A percentile compares a stretch with the other conserved stretches of the same genome.
These are phyloP conservation scores for Sporodiniella umbellata DNA, from an alignment of 371 early-diverging fungal genomes.

Conservation along the genomic window DNA sequence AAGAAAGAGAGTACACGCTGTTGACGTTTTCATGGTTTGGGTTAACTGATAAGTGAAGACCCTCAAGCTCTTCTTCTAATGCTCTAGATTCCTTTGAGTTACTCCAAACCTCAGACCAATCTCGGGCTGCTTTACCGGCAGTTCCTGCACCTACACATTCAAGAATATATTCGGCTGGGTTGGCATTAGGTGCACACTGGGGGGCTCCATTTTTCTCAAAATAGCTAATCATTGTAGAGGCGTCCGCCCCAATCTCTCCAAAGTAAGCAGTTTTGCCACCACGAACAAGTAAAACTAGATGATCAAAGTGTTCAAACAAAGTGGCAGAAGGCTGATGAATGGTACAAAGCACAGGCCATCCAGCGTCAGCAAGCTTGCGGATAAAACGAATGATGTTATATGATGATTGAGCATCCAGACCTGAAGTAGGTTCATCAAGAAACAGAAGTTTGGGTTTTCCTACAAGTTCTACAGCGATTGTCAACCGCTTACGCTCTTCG, in stretches of 20 bases:
- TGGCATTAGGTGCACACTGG: constrained; percentile 53
- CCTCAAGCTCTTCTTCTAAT: constrained; percentile 36
- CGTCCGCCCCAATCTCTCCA: constrained; percentile 67
- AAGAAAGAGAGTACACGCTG: constrained; percentile 27
- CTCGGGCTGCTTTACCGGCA: constrained; percentile 51
- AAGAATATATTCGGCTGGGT: constrained; percentile 73
- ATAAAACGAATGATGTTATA: constrained; percentile 74
- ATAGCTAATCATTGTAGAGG: constrained; percentile 52
- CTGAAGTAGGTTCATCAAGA: constrained; percentile 88
- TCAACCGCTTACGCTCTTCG: constrained; percentile 65
- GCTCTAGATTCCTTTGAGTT: constrained; percentile 44
- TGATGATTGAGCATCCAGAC: constrained; percentile 66
- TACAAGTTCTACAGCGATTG: constrained; percentile 71
- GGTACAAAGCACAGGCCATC: constrained; percentile 73
- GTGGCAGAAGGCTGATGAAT: constrained; percentile 86
- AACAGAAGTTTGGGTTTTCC: constrained; percentile 75
- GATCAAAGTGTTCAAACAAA: constrained; percentile 81
- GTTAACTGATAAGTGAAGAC: constrained; percentile 19
- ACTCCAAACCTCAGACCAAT: constrained; percentile 66
- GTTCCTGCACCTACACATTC: constrained; percentile 64
- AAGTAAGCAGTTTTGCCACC: constrained; percentile 80
- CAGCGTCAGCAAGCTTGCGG: constrained; percentile 66
- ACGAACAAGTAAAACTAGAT: constrained; percentile 72
- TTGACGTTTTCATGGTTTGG: constrained; percentile 11
- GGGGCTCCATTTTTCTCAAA: constrained; percentile 64